A percentile compares a stretch with the other conserved stretches of the same genome.
These are phyloP conservation scores for Aaosphaeria pasadenensis DNA, from an alignment of 2,329 filamentous ascomycete species.

Conservation along the genomic window DNA sequence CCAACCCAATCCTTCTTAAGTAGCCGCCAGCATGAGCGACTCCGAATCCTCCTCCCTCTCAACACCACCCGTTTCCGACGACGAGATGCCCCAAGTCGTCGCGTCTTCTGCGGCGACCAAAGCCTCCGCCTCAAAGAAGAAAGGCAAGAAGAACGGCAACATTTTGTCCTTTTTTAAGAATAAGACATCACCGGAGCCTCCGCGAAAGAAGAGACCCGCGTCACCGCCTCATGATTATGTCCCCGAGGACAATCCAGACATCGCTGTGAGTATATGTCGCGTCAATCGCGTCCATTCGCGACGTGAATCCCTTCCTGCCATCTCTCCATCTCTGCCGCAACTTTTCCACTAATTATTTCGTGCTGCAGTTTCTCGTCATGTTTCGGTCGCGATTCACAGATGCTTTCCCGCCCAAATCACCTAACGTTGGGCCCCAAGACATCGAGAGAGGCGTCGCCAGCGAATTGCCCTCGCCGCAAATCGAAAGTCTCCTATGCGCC, in stretches of 20 bases:
- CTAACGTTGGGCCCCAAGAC: constrained; percentile 92
- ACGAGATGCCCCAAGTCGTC: constrained; percentile 45
- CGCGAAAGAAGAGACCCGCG: constrained; percentile 72
- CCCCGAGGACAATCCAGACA: constrained; percentile 84
- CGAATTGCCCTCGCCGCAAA: constrained; percentile 73
- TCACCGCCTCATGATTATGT: constrained; percentile 90
- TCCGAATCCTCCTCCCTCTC: constrained; percentile 56
- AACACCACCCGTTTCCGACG: constrained; percentile 58
- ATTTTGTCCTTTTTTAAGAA: constrained; percentile 38
- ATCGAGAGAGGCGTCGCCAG: constrained; percentile 84
- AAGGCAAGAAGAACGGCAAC: constrained; percentile 29
- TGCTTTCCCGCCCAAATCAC: constrained; percentile 79
- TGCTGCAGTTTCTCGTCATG: constrained; percentile 86
- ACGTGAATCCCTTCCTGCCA: constrained; percentile 12
- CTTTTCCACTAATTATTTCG: constrained; percentile 30
- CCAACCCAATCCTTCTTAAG: constrained; percentile 54
- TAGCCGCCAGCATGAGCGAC: constrained; percentile 48
- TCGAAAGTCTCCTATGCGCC: constrained; percentile 86
- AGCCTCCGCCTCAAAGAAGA: constrained; percentile 20
- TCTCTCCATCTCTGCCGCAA: constrained; percentile 21
- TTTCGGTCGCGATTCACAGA: constrained; percentile 92
- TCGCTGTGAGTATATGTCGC: constrained; percentile 69
- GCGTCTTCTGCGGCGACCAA: constrained; percentile 22
- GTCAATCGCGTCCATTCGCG: constrained; percentile 37
- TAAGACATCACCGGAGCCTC: constrained; percentile 37